Base-by-base conservation (phyloP, 371 early-diverging fungal genomes). In the Cladochytrium tenue region DNA sequence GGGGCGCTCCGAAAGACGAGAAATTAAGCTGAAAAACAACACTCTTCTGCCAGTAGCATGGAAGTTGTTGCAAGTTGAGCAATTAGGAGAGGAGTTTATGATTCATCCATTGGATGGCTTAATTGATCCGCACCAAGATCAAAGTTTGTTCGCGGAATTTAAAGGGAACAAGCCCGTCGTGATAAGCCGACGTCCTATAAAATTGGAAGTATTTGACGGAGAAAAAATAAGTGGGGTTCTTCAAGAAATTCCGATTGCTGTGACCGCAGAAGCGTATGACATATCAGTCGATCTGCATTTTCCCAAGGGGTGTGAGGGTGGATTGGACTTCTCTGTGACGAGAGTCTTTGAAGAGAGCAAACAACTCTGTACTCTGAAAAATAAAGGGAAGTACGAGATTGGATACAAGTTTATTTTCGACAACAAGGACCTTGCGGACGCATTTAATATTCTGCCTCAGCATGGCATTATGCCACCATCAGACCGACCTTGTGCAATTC, bases 191-290 rank as follows among this genome's bases (percentile, higher is more conserved):
- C 65, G 79, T 31, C 59, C 72, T 0, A 62, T 87, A 20, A 53
- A 68, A 33, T 69, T 87, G 30, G 87, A 87, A 71, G 80, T 81
- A 3, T 73, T 67, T 27, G 86, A 86, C 56, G 63, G 67, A 1
- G 86, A 85, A 20, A 80, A 75, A 60, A 76, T 81, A 25, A 80
- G 78, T 0, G 76, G 69, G 4, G 73, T 79, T 26, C 75, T 80
- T 28, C 81, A 81, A 56, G 81, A 81, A 36, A 69, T 78, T 2
- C 71, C 80, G 0, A 76, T 85, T 32, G 17, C 79, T 2, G 75
- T 83, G 1, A 81, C 82, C 0, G 85, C 83, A 1, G 87, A 87
- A 71, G 87, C 85, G 0, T 85, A 84, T 62, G 87, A 87, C 59
- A 76, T 84, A 52, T 71, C 83, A 3, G 73, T 84, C 67, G 87